These are phyloP conservation scores for Cyamopsis tetragonoloba DNA, from an alignment of 306 rosid species.

Conservation along the genomic window DNA sequence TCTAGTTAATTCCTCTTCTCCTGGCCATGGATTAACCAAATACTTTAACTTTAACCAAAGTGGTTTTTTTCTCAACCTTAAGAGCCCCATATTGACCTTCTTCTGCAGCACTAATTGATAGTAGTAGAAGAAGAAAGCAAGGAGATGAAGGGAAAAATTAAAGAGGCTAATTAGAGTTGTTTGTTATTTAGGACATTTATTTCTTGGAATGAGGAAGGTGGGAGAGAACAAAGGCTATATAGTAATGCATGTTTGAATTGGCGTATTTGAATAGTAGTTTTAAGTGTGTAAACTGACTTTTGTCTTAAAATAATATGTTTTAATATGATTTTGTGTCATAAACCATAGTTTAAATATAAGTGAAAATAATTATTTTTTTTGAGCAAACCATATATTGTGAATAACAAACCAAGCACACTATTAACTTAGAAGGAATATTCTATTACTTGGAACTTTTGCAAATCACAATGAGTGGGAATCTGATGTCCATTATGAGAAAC, in stretches of 20 bases:
- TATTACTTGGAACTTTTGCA: not conserved
- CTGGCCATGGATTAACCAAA: constrained; percentile 44
- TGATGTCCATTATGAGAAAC: constrained; percentile 18
- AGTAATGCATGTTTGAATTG: no score
- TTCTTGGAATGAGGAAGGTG: constrained; percentile 1
- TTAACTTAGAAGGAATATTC: constrained; percentile 28
- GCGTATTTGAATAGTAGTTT: no score
- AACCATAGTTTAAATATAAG: no score
- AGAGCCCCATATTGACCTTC: constrained; percentile 21
- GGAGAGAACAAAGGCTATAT: constrained; percentile 20
- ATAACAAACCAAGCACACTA: not conserved
- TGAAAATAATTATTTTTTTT: no score
- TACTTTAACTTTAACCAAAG: constrained; percentile 16
- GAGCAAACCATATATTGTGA: no score
- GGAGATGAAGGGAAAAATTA: not conserved
- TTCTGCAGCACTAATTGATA: not conserved
- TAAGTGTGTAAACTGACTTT: no score
- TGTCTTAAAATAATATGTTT: no score
- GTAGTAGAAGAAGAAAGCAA: not conserved
- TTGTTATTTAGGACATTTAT: constrained; percentile 1
- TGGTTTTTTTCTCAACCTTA: constrained; percentile 16
- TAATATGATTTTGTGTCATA: no score
- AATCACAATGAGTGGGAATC: constrained; percentile 39
- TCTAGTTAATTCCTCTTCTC: constrained; percentile 2
- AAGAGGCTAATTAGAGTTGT: not conserved